Conservation (phyloP, 345 rosid species). For the Eucalyptus melliodora region DNA sequence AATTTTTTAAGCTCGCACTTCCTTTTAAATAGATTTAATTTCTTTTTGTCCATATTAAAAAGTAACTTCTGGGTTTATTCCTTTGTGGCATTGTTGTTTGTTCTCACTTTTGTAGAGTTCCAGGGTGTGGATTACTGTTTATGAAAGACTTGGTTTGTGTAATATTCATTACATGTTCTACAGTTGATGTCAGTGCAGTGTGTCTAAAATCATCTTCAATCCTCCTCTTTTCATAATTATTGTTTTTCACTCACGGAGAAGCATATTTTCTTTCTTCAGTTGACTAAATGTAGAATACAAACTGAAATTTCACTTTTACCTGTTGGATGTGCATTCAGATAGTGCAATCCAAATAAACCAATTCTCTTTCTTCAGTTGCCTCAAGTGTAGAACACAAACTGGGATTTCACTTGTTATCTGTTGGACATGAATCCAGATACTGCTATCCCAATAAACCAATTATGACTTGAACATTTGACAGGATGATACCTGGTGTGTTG, state of each 20-base stretch:
- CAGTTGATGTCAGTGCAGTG: neutral
- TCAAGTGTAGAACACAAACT: neutral
- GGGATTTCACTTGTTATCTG: neutral
- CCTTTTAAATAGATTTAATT: neutral
- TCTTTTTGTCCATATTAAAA: neutral
- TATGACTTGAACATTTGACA: slow-evolving; percentile 4
- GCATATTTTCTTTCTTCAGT: neutral
- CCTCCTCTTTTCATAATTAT: neutral
- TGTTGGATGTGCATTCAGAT: neutral
- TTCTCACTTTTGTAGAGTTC: neutral
- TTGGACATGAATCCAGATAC: neutral
- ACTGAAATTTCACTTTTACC: neutral
- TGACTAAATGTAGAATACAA: neutral
- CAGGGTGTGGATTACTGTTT: neutral
- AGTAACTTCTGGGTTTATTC: neutral
- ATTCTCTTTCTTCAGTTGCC: neutral
- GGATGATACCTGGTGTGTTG: slow-evolving; percentile 62
- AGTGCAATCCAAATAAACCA: neutral
- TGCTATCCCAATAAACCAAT: neutral
- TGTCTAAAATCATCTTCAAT: neutral
- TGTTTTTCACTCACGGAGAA: neutral
- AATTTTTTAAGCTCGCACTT: neutral
- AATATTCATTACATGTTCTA: neutral
- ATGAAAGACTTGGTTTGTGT: neutral
- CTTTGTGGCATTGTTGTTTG: neutral